Percentiles rank a stretch among this genome's conserved stretches.
phyloP scores from a whole-genome alignment of 1,284 basidiomycete species.

The Ceratobasidium theobromae region DNA sequence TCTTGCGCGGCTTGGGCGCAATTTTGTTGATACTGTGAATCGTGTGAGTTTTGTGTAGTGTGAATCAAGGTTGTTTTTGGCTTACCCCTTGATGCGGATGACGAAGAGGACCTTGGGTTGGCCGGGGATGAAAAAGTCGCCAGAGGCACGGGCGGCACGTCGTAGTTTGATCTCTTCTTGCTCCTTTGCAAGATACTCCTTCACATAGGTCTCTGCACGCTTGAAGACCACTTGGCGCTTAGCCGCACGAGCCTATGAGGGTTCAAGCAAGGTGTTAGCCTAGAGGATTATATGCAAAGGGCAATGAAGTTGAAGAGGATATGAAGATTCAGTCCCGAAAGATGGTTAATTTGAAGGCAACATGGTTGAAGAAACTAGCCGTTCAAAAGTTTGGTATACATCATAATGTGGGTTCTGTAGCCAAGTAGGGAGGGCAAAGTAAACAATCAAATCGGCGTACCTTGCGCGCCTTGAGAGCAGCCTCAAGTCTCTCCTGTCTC shows the following conservation, averaged over 20 bases:
- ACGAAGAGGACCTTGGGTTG: slow-evolving; percentile 99
- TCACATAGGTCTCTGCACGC: slow-evolving; percentile 97
- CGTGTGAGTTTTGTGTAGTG: slow-evolving; percentile 1
- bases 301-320: slow-evolving; percentile 15
- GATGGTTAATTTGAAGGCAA: slow-evolving; percentile 89
- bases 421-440: slow-evolving; percentile 32
- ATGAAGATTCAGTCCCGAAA: slow-evolving; percentile 84
- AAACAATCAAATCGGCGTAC: slow-evolving; percentile 52
- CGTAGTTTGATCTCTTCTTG: slow-evolving; percentile 96
- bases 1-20: slow-evolving; percentile 98
- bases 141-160: slow-evolving; percentile 87
- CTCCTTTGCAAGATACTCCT: slow-evolving; percentile 93
- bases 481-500: slow-evolving; percentile 90
- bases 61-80: slow-evolving; percentile 37
- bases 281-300: neutral
- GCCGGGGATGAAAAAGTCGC: slow-evolving; percentile 97
- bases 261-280: slow-evolving; percentile 38
- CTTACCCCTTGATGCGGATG: slow-evolving; percentile 90
- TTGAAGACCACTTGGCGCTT: slow-evolving; percentile 99
- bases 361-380: slow-evolving; percentile 73
- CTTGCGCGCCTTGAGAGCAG: slow-evolving; percentile 88
- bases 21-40: slow-evolving; percentile 93
- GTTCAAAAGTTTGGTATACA: slow-evolving; percentile 72
- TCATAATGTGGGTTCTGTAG: slow-evolving; percentile 53
- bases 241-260: slow-evolving; percentile 75